A percentile compares a stretch with the other conserved stretches of the same genome.
These are phyloP conservation scores for Pleurotus citrinopileatus DNA, from an alignment of 768 basidiomycete species.

Conservation along the genomic window DNA sequence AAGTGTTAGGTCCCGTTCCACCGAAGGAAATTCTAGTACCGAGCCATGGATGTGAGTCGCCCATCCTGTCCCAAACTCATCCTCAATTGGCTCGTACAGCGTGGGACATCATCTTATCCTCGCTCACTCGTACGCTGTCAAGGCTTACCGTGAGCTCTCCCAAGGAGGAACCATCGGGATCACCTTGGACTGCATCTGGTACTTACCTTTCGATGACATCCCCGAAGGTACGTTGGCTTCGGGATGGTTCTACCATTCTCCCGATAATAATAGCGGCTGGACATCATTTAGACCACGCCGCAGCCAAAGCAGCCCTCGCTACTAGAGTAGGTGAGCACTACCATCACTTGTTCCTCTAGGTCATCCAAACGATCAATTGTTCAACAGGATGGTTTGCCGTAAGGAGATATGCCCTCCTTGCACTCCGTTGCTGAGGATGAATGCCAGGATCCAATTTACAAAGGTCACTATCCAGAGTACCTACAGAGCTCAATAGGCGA, in stretches of 20 bases:
- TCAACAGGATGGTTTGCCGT: slow-evolving; percentile 45
- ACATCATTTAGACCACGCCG: slow-evolving; percentile 51
- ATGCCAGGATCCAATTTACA: slow-evolving; percentile 63
- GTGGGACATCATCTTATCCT: slow-evolving; percentile 68
- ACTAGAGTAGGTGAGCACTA: slow-evolving; percentile 50
- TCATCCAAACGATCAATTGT: slow-evolving; percentile 31
- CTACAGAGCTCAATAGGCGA: slow-evolving; percentile 46
- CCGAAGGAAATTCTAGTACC: slow-evolving; percentile 56
- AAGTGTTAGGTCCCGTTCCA: slow-evolving; percentile 52
- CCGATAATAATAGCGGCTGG: background rate
- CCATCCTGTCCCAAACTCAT: slow-evolving; percentile 6
- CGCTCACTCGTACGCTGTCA: slow-evolving; percentile 63
- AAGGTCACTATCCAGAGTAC: slow-evolving; percentile 59
- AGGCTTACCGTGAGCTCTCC: slow-evolving; percentile 53
- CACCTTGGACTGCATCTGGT: slow-evolving; percentile 67
- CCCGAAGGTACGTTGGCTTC: slow-evolving; percentile 51
- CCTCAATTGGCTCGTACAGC: slow-evolving; percentile 37
- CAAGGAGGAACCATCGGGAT: slow-evolving; percentile 69
- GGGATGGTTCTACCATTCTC: background rate
- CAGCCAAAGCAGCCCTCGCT: slow-evolving; percentile 63
- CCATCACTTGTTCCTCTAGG: slow-evolving; percentile 12
- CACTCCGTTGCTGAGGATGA: too few relatives aligned
- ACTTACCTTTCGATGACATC: slow-evolving; percentile 61
- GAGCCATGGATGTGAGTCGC: slow-evolving; percentile 62
- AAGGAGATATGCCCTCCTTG: slow-evolving; percentile 15